Percentiles rank a stretch among this genome's conserved stretches.
phyloP scores from a whole-genome alignment of 371 early-diverging fungal species.

The Lichtheimia hyalospora region DNA sequence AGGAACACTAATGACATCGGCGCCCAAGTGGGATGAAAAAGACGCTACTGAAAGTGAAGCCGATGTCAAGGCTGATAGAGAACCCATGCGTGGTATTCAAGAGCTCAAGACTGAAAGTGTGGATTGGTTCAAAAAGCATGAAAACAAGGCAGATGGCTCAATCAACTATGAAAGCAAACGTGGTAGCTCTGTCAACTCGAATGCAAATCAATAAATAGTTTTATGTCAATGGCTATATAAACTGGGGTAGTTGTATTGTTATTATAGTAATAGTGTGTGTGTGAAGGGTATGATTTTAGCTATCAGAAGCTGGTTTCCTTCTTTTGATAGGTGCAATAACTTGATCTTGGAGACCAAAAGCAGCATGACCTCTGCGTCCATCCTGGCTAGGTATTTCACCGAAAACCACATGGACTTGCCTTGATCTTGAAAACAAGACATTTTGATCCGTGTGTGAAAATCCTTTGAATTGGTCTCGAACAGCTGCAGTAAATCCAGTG shows the following conservation, averaged over 20 bases:
- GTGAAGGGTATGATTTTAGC: too few relatives aligned
- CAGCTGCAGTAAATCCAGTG: constrained; percentile 12
- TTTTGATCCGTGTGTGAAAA: constrained; percentile 11
- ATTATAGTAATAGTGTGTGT: too few relatives aligned
- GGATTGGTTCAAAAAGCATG: constrained; percentile 15
- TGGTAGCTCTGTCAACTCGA: too few relatives aligned
- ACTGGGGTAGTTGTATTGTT: too few relatives aligned
- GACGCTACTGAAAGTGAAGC: constrained; percentile 22
- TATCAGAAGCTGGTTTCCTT: too few relatives aligned
- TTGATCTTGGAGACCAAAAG: constrained; percentile 7
- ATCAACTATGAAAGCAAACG: too few relatives aligned
- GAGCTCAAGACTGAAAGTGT: constrained; percentile 9
- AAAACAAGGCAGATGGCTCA: constrained; percentile 4
- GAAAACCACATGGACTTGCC: constrained; percentile 4
- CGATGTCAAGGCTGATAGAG: constrained; percentile 18
- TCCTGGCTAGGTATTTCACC: constrained; percentile 5
- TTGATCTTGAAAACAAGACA: constrained; percentile 1
- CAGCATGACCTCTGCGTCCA: constrained; percentile 4
- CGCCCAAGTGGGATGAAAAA: constrained; percentile 21
- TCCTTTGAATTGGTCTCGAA: constrained; percentile 10
- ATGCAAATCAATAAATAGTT: too few relatives aligned
- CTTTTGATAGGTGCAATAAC: background rate
- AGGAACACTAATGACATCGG: constrained; percentile 14
- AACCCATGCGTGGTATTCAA: constrained; percentile 13
- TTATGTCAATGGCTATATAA: too few relatives aligned